Evolutionary conservation across 345 rosid genomes (phyloP).

Genomic region (Eucalyptus victrix): DNA sequence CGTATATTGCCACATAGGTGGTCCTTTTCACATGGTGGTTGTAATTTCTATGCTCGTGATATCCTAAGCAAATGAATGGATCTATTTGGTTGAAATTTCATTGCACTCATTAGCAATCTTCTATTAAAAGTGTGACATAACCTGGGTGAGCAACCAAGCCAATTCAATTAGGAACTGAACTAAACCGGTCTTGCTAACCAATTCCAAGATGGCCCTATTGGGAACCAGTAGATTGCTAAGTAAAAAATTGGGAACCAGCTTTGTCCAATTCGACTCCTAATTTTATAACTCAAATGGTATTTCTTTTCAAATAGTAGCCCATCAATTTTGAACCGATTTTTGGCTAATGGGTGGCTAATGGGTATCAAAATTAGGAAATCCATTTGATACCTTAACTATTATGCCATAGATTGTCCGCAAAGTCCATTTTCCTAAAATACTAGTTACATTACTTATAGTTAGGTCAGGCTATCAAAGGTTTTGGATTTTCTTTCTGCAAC

Average conservation of each 20-base stretch:
- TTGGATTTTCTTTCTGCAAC: background rate
- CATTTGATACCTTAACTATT: background rate
- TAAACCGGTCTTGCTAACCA: background rate
- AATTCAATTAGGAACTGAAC: background rate
- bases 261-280: background rate
- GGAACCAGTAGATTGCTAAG: background rate
- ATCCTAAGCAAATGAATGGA: background rate
- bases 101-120: background rate
- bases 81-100: background rate
- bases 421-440: background rate
- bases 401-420: background rate
- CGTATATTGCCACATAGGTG: background rate
- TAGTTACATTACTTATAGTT: background rate
- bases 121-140: background rate
- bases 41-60: background rate
- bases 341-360: background rate
- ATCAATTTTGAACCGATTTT: background rate
- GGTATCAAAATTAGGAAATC: background rate
- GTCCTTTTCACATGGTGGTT: background rate
- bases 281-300: background rate
- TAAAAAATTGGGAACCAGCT: background rate
- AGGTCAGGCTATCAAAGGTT: background rate
- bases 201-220: accelerated
- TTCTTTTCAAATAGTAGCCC: background rate
- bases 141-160: no score